phyloP scores from a whole-genome alignment of 345 rosid species.

The Carallia pectinifolia region DNA sequence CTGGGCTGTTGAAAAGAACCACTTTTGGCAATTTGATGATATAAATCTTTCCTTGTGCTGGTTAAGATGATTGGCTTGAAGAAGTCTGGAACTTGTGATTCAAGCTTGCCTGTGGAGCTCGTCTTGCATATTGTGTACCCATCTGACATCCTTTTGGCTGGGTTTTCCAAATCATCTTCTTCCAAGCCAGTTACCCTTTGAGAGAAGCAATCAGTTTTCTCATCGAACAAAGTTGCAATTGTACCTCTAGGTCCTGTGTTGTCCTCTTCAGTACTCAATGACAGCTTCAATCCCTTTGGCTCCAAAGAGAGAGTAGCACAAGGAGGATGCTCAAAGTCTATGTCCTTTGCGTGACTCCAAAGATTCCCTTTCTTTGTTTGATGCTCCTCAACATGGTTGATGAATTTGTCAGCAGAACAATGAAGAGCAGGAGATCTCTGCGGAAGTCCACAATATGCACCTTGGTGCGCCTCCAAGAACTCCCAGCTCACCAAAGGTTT shows the following conservation, averaged over 20 bases:
- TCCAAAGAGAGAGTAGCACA: conserved; percentile 6
- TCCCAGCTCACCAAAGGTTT: conserved; percentile 10
- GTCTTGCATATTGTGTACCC: conserved; percentile 4
- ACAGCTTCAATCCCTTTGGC: conserved; percentile 39
- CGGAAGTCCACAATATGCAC: conserved; percentile 17
- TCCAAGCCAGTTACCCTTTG: conserved; percentile 20
- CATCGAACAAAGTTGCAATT: conserved; percentile 12
- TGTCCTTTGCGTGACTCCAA: conserved; percentile 5
- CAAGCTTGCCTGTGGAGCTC: conserved; percentile 15
- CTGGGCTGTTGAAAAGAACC: conserved; percentile 16
- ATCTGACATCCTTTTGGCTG: conserved; percentile 17
- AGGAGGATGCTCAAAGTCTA: background rate
- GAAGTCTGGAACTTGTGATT: conserved; percentile 13
- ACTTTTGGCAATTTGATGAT: conserved; percentile 18
- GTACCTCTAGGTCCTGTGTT: conserved; percentile 15
- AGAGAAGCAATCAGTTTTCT: conserved; percentile 18
- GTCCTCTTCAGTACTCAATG: conserved; percentile 31
- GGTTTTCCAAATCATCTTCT: conserved; percentile 42
- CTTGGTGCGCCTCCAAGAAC: conserved; percentile 12
- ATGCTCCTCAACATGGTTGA: conserved; percentile 17
- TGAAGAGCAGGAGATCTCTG: conserved; percentile 28
- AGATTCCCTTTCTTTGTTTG: conserved; percentile 16
- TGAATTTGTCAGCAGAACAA: conserved; percentile 34
- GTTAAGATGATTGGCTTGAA: conserved; percentile 22
- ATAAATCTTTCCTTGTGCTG: conserved; percentile 17